These are phyloP conservation scores for Myxozyma melibiosi DNA, from an alignment of 805 yeast species.

Conservation along the genomic window DNA sequence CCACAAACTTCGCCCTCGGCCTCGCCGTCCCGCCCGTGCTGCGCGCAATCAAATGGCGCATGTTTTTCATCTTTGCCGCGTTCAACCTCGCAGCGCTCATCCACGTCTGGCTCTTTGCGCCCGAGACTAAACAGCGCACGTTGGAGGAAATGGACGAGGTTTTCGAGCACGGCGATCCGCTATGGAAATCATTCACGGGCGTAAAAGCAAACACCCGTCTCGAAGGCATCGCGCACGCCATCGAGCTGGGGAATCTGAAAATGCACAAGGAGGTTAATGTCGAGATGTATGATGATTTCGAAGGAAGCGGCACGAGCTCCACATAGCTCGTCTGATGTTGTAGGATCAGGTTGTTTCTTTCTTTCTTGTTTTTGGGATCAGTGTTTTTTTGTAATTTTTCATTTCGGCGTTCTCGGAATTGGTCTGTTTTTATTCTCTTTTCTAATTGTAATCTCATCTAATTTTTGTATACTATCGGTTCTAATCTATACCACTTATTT, in stretches of 20 bases:
- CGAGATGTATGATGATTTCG: constrained; percentile 14
- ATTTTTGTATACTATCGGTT: neutral
- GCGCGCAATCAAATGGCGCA: constrained; percentile 54
- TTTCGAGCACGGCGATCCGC: constrained; percentile 46
- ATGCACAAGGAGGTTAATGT: constrained; percentile 7
- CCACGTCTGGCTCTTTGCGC: constrained; percentile 67
- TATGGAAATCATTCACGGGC: constrained; percentile 29
- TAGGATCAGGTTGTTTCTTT: neutral
- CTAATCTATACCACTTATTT: neutral
- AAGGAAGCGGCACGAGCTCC: constrained; percentile 1
- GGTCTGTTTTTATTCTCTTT: neutral
- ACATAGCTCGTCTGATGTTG: neutral
- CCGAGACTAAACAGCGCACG: constrained; percentile 86
- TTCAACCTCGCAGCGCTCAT: constrained; percentile 41
- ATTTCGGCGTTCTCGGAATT: neutral
- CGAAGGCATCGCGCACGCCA: constrained; percentile 24
- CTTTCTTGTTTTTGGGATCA: neutral
- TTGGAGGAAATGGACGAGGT: constrained; percentile 64
- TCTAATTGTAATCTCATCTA: neutral
- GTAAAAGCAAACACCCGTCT: neutral
- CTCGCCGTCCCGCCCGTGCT: constrained; percentile 65
- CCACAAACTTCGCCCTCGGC: constrained; percentile 64
- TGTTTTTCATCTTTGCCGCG: constrained; percentile 68
- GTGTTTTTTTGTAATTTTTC: neutral
- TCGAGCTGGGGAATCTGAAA: constrained; percentile 24